Evolutionary conservation across 192 early-diverging fungal species (phyloP), one percentile per base, ranked within the genome.

Genomic region (Coemansia sp.): DNA sequence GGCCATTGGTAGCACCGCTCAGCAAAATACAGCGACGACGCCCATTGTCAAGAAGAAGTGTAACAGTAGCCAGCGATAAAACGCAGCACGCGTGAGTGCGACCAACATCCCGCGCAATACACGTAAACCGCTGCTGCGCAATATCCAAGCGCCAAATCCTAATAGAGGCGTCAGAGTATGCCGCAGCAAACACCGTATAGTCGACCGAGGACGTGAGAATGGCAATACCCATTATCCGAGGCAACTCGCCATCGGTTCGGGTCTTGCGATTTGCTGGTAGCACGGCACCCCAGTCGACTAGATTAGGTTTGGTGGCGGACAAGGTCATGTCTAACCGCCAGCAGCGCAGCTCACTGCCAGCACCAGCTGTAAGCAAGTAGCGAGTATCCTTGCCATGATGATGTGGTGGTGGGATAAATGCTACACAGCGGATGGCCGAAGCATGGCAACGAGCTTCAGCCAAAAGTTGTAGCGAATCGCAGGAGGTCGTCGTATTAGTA

Each of bases 151-250:
- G 62, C 80, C 80, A 83, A 20, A 83, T 36, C 19, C 86, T 54
- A 14, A 92, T 65, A 12, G 85, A 84, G 0, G 87, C 79, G 71
- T 96, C 93, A 0, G 94, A 94, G 64, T 90, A 92, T 0, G 83
- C 92, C 6, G 91, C 86, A 8, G 85, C 88, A 24, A 93, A 70
- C 51, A 90, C 60, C 64, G 90, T 85, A 15, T 78, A 19, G 3
- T 74, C 79, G 14, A 9, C 6, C 10, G 19, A 2, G 32, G 36
- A 38, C 10, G 17, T 54, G 45, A 85, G 76, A 0, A 89, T 81
- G 4, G 84, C 74, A 1, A 89, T 75, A 58, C 89, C 92, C 94
- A 95, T 95, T 57, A 95, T 90, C 4, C 94, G 74, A 6, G 68
- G 27, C 39, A 54, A 15, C 24, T 51, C 47, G 11, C 47, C 24